Evolutionary conservation across 768 basidiomycete species (phyloP).

Genomic region (Pisolithus microcarpus): DNA sequence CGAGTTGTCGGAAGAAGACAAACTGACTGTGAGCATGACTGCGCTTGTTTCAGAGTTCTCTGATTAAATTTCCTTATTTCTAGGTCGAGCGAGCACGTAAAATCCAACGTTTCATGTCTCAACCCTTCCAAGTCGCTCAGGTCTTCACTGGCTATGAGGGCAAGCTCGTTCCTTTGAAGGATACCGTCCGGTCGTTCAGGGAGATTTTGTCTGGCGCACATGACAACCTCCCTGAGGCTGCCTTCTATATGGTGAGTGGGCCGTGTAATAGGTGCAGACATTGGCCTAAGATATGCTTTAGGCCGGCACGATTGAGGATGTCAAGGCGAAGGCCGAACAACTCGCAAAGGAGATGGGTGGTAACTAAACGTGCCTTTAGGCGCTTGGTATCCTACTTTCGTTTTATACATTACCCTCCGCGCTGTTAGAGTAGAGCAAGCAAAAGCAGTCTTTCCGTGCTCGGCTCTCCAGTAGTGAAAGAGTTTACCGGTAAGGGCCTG

Average conservation of each 20-base stretch:
- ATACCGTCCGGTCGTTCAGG: constrained; percentile 94
- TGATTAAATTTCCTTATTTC: constrained; percentile 1
- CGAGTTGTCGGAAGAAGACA: constrained; percentile 99
- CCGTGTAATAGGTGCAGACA: neutral
- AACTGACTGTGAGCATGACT: constrained; percentile 52
- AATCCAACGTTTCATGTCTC: constrained; percentile 99
- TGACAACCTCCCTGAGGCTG: constrained; percentile 88
- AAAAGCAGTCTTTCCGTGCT: neutral
- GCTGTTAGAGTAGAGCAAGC: constrained; percentile 8
- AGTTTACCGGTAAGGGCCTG: neutral
- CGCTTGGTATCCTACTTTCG: constrained; percentile 7
- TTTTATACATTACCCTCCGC: neutral
- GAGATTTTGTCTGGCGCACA: constrained; percentile 90
- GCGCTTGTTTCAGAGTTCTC: neutral
- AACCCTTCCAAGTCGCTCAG: constrained; percentile 99
- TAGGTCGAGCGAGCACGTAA: constrained; percentile 97
- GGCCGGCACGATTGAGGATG: constrained; percentile 94
- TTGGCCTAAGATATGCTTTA: constrained; percentile 11
- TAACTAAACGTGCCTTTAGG: constrained; percentile 20
- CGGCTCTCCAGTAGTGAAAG: neutral
- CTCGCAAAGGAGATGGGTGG: constrained; percentile 88
- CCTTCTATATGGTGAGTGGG: constrained; percentile 85
- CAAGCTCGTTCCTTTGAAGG: constrained; percentile 92
- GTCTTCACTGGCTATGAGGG: constrained; percentile 99
- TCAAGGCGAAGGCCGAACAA: constrained; percentile 95